Conservation (phyloP, 2,329 filamentous ascomycete species). For the Emericellopsis cladophorae region DNA sequence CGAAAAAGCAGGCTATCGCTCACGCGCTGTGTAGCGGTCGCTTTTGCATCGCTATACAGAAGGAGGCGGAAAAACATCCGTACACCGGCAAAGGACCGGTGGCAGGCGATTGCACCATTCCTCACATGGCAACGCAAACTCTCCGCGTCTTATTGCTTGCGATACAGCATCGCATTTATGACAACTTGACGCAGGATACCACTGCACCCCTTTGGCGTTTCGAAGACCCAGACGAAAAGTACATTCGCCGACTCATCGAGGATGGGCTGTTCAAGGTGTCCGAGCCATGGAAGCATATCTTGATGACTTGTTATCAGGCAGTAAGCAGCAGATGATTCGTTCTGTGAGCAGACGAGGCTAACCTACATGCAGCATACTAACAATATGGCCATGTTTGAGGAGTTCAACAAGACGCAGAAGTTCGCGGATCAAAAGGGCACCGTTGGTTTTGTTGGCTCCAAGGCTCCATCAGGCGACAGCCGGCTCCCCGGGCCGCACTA, state of each 20-base stretch:
- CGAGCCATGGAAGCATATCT: slow-evolving; percentile 17
- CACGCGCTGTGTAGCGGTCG: slow-evolving; percentile 22
- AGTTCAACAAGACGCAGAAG: slow-evolving; percentile 17
- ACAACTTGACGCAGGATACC: slow-evolving; percentile 18
- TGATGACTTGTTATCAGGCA: slow-evolving; percentile 13
- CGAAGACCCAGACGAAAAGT: slow-evolving; percentile 15
- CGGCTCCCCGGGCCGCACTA: slow-evolving; percentile 12
- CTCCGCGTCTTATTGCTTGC: slow-evolving; percentile 21
- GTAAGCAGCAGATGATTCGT: slow-evolving; percentile 6
- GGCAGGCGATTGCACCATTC: slow-evolving; percentile 16
- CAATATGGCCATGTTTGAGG: slow-evolving; percentile 14
- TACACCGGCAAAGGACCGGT: slow-evolving; percentile 11
- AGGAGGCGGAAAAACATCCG: slow-evolving; percentile 12
- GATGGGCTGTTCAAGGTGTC: slow-evolving; percentile 18
- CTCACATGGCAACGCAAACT: slow-evolving; percentile 16
- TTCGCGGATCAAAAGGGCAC: slow-evolving; percentile 10
- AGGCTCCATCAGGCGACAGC: slow-evolving; percentile 4
- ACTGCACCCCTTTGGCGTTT: slow-evolving; percentile 22
- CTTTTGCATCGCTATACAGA: slow-evolving; percentile 20
- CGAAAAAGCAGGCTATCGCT: slow-evolving; percentile 24
- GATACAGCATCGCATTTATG: slow-evolving; percentile 20
- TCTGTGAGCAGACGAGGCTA: too few species aligned
- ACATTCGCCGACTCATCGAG: slow-evolving; percentile 17
- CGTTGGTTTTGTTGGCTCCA: slow-evolving; percentile 4
- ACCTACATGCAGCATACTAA: slow-evolving; percentile 10